phyloP scores from a whole-genome alignment of 768 basidiomycete species.

The Leccinum subtestaceum region DNA sequence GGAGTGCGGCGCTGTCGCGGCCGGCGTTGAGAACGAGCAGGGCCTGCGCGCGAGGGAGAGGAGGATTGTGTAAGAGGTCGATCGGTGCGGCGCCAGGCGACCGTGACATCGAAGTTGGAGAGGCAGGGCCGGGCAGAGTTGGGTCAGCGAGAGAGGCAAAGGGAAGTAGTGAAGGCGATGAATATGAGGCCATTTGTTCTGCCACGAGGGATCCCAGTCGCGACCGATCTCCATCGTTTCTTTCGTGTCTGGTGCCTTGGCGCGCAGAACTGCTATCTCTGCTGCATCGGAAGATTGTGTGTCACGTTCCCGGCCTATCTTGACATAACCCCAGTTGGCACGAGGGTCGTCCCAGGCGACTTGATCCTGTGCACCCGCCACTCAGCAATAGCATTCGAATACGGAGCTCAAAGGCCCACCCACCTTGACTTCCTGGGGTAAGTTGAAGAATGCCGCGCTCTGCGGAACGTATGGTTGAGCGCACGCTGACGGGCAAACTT shows the following conservation, averaged over 20 bases:
- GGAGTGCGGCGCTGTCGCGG: too few relatives aligned
- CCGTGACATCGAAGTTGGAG: too few relatives aligned
- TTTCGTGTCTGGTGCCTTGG: slow-evolving; percentile 75
- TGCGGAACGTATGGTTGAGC: slow-evolving; percentile 28
- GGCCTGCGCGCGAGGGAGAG: too few relatives aligned
- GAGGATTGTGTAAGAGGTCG: too few relatives aligned
- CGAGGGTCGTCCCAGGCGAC: slow-evolving; percentile 85
- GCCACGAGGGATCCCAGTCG: slow-evolving; percentile 75
- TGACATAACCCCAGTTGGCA: slow-evolving; percentile 82
- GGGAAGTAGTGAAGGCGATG: too few relatives aligned
- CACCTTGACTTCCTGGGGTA: slow-evolving; percentile 64
- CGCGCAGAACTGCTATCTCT: slow-evolving; percentile 74
- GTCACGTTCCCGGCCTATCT: slow-evolving; percentile 77
- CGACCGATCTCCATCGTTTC: slow-evolving; percentile 89
- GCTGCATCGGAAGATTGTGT: slow-evolving; percentile 66
- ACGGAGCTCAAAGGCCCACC: neutral
- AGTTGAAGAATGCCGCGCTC: slow-evolving; percentile 74
- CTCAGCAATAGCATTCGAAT: neutral
- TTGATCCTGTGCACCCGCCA: slow-evolving; percentile 39
- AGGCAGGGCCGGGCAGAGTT: too few relatives aligned
- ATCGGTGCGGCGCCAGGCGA: too few relatives aligned
- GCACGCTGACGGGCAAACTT: neutral
- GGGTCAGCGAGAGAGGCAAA: too few relatives aligned
- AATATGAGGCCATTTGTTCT: slow-evolving; percentile 70
- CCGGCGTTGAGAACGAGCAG: too few relatives aligned